Base-by-base conservation (phyloP, 1,284 basidiomycete species). In the Butyriboletus appendiculatus region DNA sequence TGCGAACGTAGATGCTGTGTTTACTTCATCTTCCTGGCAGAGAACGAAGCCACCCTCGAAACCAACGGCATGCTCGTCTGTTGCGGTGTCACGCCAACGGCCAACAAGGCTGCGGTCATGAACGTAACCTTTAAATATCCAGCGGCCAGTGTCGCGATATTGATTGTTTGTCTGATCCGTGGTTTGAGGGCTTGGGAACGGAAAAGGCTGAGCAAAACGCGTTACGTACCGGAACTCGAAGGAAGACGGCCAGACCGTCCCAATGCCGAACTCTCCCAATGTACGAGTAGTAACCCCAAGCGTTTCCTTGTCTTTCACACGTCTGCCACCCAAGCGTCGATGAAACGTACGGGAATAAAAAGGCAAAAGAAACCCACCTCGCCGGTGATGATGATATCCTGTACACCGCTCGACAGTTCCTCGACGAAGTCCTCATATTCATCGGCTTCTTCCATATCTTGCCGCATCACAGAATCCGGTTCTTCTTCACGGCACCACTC, bases 121-220 rank as follows among this genome's bases (percentile, higher is more conserved):
- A 45, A 82, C 55, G 59, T 81, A 82, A 48, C 80, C 80, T 50
- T 73, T 76, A 47, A 81, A 81, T 48, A 82, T 59, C 77, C 75
- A 81, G 22, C 65, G 72, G 15, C 79, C 77, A 12, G 68, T 53
- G 49, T 67, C 50, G 24, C 49, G 59, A 39, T 71, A 60, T 8
- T 51, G 62, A 34, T 69, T 60, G 51, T 73, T 57, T 45, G 60
- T 68, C 78, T 79, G 58, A 58, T 62, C 50, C 28, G 52, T 44
- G 50, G 55, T 57, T 28, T 15, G 45, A 48, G 6, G 39, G 7
- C 39, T 45, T 52, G 52, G 45, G 22, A 46, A 49, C 26, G 34
- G 24, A 38, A 35, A 42, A 40, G 30, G 34, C 39, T 18, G 39
- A 45, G 39, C 24, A 40, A 26, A 44, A 50, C 18, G 37, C 16